phyloP scores from a whole-genome alignment of 371 early-diverging fungal species.

The Syncephalastrum contaminatum region DNA sequence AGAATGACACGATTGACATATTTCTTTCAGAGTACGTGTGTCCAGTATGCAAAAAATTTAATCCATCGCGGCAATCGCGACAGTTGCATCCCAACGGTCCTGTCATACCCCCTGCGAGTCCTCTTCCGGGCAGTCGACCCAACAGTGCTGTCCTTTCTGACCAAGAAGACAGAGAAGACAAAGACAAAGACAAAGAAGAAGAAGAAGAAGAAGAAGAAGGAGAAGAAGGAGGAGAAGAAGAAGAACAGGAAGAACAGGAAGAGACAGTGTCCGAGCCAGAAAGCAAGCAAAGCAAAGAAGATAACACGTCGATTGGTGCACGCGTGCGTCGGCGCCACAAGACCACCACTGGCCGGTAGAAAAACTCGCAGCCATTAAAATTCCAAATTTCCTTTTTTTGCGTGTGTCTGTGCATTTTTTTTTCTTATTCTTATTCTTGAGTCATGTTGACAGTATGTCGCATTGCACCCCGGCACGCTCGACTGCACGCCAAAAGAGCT shows the following conservation, averaged over 20 bases:
- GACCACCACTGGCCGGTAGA: not conserved
- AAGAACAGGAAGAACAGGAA: too few relatives aligned
- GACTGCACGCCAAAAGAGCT: too few relatives aligned
- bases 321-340: too few relatives aligned
- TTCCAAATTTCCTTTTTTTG: too few relatives aligned
- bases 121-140: not conserved
- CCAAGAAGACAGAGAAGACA: not conserved
- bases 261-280: too few relatives aligned
- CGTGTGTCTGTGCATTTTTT: too few relatives aligned
- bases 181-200: not conserved
- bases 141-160: not conserved
- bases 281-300: too few relatives aligned
- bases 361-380: not conserved
- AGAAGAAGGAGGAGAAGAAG: too few relatives aligned
- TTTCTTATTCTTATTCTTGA: too few relatives aligned
- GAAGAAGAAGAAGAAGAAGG: not conserved
- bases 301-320: too few relatives aligned
- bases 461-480: too few relatives aligned
- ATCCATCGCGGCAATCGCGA: slow-evolving; percentile 22
- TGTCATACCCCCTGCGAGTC: slow-evolving; percentile 10
- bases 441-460: too few relatives aligned
- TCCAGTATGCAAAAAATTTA: slow-evolving; percentile 23
- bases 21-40: slow-evolving; percentile 19
- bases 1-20: not conserved
- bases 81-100: slow-evolving; percentile 20